Evolutionary conservation across 2,329 filamentous ascomycete species (phyloP).

Genomic region (Scedosporium aurantiacum): DNA sequence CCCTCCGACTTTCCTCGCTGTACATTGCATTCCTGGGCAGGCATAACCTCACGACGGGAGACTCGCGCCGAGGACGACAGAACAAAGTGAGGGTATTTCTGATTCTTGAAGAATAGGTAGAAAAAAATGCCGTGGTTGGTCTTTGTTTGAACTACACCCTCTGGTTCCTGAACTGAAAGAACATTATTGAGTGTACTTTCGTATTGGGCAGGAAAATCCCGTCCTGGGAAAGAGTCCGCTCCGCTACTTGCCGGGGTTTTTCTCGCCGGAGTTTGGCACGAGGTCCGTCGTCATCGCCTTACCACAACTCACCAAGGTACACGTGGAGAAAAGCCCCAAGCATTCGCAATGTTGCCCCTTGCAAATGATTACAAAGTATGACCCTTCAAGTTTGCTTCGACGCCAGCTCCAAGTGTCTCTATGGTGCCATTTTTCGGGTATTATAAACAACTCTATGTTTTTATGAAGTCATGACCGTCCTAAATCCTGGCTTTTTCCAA

Average conservation of each 20-base stretch:
- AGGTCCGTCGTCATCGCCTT: neutral
- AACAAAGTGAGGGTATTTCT: neutral
- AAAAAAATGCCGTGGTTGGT: neutral
- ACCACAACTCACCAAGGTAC: neutral
- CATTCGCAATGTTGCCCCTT: no score
- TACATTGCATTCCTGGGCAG: no score
- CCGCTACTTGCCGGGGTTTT: neutral
- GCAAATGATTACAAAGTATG: no score
- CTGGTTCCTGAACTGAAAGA: neutral
- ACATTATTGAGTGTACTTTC: neutral
- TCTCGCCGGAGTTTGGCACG: neutral
- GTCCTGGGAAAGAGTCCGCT: neutral
- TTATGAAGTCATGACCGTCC: no score
- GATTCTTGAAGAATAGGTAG: neutral
- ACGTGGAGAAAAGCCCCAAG: neutral
- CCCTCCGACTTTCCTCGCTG: no score
- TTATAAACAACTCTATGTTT: no score
- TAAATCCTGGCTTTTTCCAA: no score
- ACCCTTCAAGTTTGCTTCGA: no score
- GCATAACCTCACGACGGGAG: no score
- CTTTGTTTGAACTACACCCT: neutral
- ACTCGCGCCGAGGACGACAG: no score
- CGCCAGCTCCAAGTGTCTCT: no score
- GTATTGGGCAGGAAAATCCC: neutral
- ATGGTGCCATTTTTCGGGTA: no score